Conservation (phyloP, 1,284 basidiomycete species). For the Ustilago loliicola region DNA sequence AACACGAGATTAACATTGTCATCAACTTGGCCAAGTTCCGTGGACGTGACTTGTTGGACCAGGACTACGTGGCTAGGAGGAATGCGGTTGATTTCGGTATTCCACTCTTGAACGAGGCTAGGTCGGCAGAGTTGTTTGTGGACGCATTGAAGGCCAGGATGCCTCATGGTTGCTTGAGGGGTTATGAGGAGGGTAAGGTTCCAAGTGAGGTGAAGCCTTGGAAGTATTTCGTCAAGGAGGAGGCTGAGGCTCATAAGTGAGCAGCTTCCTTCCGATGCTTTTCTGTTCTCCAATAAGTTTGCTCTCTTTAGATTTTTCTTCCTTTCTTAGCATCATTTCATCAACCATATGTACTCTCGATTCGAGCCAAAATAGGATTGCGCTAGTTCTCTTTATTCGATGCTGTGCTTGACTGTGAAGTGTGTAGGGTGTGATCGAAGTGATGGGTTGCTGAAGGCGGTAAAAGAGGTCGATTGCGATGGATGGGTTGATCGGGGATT, state of each 20-base stretch:
- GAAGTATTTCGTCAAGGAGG: conserved; percentile 64
- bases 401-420: neutral
- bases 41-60: conserved; percentile 83
- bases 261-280: neutral
- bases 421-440: neutral
- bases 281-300: neutral
- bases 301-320: neutral
- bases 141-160: conserved; percentile 91
- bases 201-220: conserved; percentile 83
- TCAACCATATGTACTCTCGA: neutral
- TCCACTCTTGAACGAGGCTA: conserved; percentile 90
- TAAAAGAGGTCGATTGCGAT: neutral
- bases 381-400: neutral
- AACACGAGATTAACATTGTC: conserved; percentile 94
- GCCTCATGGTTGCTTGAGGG: conserved; percentile 82
- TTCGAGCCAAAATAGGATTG: neutral
- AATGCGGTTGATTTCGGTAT: conserved; percentile 70
- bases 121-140: conserved; percentile 89
- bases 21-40: conserved; percentile 91
- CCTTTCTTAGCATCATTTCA: neutral
- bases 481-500: neutral
- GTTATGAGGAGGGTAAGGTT: conserved; percentile 88
- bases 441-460: neutral
- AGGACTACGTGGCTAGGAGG: conserved; percentile 91
- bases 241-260: conserved; percentile 17